A percentile compares a stretch with the other conserved stretches of the same genome.
These are phyloP conservation scores for Nyctanthes arbortristis DNA, from an alignment of 257 asterid genomes.

Conservation along the genomic window DNA sequence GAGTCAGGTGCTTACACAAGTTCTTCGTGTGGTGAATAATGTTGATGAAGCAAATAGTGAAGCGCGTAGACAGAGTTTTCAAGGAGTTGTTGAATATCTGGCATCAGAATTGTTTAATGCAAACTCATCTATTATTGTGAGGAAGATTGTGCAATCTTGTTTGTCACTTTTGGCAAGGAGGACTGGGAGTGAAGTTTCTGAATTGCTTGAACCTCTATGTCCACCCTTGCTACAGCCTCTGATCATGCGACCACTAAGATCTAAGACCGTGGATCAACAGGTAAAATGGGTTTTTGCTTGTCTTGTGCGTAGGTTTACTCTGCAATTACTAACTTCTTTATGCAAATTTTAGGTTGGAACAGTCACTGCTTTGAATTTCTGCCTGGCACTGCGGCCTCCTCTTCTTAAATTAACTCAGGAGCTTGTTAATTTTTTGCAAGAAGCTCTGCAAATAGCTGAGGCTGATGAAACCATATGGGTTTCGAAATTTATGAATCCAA, in stretches of 20 bases:
- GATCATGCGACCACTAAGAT: slow-evolving; percentile 80
- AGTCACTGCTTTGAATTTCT: slow-evolving; percentile 93
- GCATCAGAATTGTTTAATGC: slow-evolving; percentile 93
- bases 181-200: slow-evolving; percentile 99
- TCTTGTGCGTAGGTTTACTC: slow-evolving; percentile 21
- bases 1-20: slow-evolving; percentile 95
- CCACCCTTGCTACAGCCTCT: slow-evolving; percentile 97
- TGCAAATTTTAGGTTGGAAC: slow-evolving; percentile 77
- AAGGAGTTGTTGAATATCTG: slow-evolving; percentile 89
- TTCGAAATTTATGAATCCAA: slow-evolving; percentile 91
- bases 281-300: slow-evolving; percentile 39
- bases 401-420: slow-evolving; percentile 95
- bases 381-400: slow-evolving; percentile 98
- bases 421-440: slow-evolving; percentile 89
- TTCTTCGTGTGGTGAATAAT: slow-evolving; percentile 95
- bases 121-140: slow-evolving; percentile 81
- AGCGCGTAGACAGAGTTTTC: slow-evolving; percentile 90
- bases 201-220: slow-evolving; percentile 92
- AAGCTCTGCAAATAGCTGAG: slow-evolving; percentile 97
- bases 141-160: slow-evolving; percentile 95
- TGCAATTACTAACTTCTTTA: slow-evolving; percentile 25
- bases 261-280: slow-evolving; percentile 98
- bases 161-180: slow-evolving; percentile 98
- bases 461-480: slow-evolving; percentile 90
- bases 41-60: slow-evolving; percentile 97